Evolutionary conservation across 164 flowering plant species (phyloP).

Genomic region (Amborella trichopoda): DNA sequence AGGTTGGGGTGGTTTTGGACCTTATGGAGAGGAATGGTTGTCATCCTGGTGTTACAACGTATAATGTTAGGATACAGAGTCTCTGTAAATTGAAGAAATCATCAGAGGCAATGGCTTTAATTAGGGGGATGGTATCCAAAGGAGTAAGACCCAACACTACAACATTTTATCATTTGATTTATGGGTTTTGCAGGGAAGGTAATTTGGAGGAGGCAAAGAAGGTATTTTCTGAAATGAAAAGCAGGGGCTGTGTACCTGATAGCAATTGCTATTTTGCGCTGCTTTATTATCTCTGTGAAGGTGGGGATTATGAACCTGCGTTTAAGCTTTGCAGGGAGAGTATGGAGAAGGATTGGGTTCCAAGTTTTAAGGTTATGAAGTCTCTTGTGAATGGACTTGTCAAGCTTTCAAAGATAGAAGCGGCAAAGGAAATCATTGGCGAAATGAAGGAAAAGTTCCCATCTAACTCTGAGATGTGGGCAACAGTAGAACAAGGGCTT

Average conservation of each 20-base stretch:
- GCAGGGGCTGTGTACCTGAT: conserved; percentile 35
- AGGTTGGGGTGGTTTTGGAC: conserved; percentile 58
- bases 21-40: conserved; percentile 38
- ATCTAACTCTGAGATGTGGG: conserved; percentile 42
- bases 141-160: conserved; percentile 49
- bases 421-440: conserved; percentile 44
- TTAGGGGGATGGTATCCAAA: conserved; percentile 39
- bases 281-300: conserved; percentile 40
- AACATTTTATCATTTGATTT: conserved; percentile 49
- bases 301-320: conserved; percentile 53
- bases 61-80: conserved; percentile 56
- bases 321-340: conserved; percentile 37
- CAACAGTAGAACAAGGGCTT: conserved; percentile 50
- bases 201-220: conserved; percentile 58
- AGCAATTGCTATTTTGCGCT: conserved; percentile 46
- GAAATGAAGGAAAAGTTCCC: conserved; percentile 49
- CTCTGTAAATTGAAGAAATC: conserved; percentile 53
- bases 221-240: conserved; percentile 37
- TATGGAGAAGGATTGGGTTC: conserved; percentile 57
- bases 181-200: conserved; percentile 68
- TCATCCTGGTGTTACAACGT: conserved; percentile 25
- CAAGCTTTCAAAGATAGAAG: conserved; percentile 36
- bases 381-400: conserved; percentile 63
- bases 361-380: conserved; percentile 57
- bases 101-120: conserved; percentile 55